A percentile compares a stretch with the other conserved stretches of the same genome.
These are phyloP conservation scores for Dimocarpus longan DNA, from an alignment of 345 rosid genomes.

Conservation along the genomic window DNA sequence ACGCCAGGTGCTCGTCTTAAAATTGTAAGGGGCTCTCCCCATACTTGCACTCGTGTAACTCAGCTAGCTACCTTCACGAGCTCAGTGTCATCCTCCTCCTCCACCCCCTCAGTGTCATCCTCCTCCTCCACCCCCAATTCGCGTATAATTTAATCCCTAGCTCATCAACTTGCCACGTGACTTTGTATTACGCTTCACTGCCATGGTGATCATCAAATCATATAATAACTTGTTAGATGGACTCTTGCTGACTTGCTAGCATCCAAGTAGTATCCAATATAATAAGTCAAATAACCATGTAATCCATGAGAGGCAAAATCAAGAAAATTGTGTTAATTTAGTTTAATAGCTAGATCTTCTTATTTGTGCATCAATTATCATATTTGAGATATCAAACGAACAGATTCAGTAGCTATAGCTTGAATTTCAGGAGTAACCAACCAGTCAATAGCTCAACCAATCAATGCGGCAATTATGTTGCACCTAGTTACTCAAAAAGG, in stretches of 20 bases:
- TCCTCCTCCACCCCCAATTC: slow-evolving; percentile 3
- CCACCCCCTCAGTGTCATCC: neutral
- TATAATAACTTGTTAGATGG: neutral
- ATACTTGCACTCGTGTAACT: neutral
- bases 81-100: neutral
- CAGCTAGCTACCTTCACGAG: neutral
- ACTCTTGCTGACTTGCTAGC: neutral
- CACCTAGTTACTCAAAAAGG: neutral
- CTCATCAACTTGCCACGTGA: slow-evolving; percentile 30
- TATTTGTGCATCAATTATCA: neutral
- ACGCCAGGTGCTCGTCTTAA: slow-evolving; percentile 12
- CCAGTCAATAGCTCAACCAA: too few species aligned
- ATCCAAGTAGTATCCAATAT: neutral
- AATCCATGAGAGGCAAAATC: neutral
- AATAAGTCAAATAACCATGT: neutral
- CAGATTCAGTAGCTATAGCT: neutral
- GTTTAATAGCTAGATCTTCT: neutral
- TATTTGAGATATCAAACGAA: neutral
- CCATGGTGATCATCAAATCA: neutral
- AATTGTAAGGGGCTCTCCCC: neutral
- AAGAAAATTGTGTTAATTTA: neutral
- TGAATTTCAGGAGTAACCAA: too few species aligned
- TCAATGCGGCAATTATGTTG: neutral
- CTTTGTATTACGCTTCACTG: neutral
- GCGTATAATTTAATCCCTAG: neutral